Percentiles rank a stretch among this genome's conserved stretches.
phyloP scores from a whole-genome alignment of 108 stramenopile genomes.

The Chaetoceros tenuissimus region DNA sequence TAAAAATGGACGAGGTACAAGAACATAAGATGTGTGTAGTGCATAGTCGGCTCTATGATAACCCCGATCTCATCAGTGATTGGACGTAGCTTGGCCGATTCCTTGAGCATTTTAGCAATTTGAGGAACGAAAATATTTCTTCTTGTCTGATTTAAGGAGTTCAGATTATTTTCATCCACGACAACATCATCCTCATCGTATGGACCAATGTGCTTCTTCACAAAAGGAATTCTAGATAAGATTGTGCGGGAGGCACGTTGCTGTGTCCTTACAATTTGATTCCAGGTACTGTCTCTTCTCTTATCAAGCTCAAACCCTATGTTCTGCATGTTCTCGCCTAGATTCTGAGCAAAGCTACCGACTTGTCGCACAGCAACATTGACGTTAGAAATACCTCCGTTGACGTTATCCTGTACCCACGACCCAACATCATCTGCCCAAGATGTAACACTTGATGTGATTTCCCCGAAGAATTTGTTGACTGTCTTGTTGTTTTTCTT shows the following conservation, averaged over 20 bases:
- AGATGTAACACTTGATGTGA: conserved; percentile 20
- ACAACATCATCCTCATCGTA: background rate
- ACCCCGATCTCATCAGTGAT: conserved; percentile 69
- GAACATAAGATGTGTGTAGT: conserved; percentile 48
- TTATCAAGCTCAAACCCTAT: conserved; percentile 30
- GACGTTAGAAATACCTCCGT: background rate
- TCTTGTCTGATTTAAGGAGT: background rate
- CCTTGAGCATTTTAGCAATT: background rate
- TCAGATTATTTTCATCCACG: background rate
- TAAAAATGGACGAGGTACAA: conserved; percentile 69
- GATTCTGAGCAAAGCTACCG: background rate
- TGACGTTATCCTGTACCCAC: conserved; percentile 11
- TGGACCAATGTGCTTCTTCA: background rate
- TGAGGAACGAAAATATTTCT: background rate
- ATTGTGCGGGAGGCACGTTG: conserved; percentile 3
- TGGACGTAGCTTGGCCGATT: background rate
- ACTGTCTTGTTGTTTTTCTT: conserved; percentile 13
- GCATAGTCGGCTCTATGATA: conserved; percentile 51
- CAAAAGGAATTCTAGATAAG: background rate
- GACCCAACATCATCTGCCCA: conserved; percentile 18
- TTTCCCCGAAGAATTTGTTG: conserved; percentile 17
- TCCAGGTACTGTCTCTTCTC: conserved; percentile 16
- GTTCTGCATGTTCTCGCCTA: conserved; percentile 2
- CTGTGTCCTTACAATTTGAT: conserved; percentile 15
- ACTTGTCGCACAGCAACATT: background rate